Conservation (phyloP, 306 rosid species). For the Rosa persica region DNA sequence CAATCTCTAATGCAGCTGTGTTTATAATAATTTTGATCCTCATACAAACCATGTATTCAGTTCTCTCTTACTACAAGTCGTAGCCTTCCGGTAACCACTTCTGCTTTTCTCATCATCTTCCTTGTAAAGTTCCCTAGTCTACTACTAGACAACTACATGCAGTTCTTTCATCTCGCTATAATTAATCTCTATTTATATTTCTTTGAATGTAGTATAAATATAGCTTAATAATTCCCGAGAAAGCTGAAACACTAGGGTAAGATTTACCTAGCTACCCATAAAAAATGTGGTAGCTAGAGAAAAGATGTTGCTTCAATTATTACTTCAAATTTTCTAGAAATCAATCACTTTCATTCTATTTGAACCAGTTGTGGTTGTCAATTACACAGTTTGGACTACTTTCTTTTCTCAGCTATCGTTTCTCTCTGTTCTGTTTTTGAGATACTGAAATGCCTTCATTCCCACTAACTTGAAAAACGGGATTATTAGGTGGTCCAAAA, state of each 20-base stretch:
- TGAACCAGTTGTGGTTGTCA: not conserved
- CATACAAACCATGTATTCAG: not conserved
- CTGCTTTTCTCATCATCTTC: not conserved
- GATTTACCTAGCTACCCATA: too few relatives aligned
- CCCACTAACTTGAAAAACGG: not conserved
- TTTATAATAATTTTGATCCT: not conserved
- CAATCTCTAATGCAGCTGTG: not conserved
- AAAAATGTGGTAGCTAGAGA: too few relatives aligned
- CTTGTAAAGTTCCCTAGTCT: too few relatives aligned
- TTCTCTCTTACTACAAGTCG: not conserved
- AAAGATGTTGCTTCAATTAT: too few relatives aligned
- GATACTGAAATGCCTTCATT: too few relatives aligned
- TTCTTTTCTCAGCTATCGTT: not conserved
- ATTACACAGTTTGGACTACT: not conserved
- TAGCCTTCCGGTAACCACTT: not conserved
- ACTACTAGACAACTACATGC: too few relatives aligned
- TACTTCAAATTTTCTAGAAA: not conserved
- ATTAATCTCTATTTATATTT: too few relatives aligned
- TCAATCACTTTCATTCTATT: not conserved
- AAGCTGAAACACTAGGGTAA: too few relatives aligned
- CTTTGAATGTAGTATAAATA: too few relatives aligned
- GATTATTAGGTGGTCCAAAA: not conserved
- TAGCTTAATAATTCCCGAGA: too few relatives aligned
- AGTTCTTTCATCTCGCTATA: too few relatives aligned
- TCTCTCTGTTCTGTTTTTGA: not conserved